Conservation (phyloP, 768 basidiomycete genomes). For the Russula virescens region DNA sequence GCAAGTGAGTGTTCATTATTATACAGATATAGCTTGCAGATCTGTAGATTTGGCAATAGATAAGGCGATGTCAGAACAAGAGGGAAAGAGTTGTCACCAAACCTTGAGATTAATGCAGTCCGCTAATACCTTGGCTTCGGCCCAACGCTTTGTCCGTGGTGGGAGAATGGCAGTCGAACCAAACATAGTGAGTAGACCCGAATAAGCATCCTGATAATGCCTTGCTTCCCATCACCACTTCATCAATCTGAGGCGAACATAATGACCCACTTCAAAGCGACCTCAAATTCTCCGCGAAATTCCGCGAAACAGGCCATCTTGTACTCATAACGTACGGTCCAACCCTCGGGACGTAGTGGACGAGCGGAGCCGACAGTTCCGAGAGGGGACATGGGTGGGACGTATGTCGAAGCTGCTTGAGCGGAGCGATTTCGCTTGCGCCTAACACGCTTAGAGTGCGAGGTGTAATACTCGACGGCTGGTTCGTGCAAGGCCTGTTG, state of each 20-base stretch:
- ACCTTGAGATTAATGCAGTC: conserved; percentile 93
- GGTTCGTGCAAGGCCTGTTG: conserved; percentile 86
- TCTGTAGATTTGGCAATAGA: conserved; percentile 38
- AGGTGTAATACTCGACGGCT: conserved; percentile 88
- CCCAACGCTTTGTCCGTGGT: conserved; percentile 95
- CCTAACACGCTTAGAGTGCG: conserved; percentile 87
- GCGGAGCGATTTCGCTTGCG: conserved; percentile 84
- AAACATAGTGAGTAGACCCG: conserved; percentile 80
- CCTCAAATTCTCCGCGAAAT: conserved; percentile 87
- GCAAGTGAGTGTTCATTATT: conserved; percentile 80
- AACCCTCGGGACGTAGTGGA: conserved; percentile 77
- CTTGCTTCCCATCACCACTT: conserved; percentile 36
- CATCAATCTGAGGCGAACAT: conserved; percentile 9
- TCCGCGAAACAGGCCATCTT: conserved; percentile 97
- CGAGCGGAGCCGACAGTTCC: conserved; percentile 40
- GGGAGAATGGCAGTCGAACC: conserved; percentile 79
- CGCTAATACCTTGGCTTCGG: conserved; percentile 94
- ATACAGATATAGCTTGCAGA: conserved; percentile 88
- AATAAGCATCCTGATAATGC: conserved; percentile 93
- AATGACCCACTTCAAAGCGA: conserved; percentile 74
- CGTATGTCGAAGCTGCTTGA: conserved; percentile 47
- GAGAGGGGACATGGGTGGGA: conserved; percentile 43
- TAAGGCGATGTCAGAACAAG: background rate
- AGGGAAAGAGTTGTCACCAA: conserved; percentile 11
- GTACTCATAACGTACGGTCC: conserved; percentile 96